phyloP scores from a whole-genome alignment of 208 protist species.

The Trypanosoma scelopori region DNA sequence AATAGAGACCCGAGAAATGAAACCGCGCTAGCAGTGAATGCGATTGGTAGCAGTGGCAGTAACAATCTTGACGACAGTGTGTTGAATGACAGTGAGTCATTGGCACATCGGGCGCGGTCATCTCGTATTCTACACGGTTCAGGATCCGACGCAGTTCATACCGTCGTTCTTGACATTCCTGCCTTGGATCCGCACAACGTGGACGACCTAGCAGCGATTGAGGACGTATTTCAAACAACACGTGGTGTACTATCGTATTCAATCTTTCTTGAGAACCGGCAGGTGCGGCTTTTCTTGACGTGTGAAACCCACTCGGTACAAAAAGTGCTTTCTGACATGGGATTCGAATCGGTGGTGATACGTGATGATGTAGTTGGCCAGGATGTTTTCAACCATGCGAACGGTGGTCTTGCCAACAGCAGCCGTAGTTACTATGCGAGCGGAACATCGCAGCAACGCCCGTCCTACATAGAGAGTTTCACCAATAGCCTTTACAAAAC shows the following conservation, averaged over 20 bases:
- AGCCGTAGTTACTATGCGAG: conserved; percentile 67
- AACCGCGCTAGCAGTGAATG: background rate
- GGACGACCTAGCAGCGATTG: conserved; percentile 69
- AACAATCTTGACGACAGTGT: conserved; percentile 4
- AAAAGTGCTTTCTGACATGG: conserved; percentile 41
- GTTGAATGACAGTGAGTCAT: conserved; percentile 13
- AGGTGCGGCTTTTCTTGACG: conserved; percentile 68
- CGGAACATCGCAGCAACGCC: conserved; percentile 17
- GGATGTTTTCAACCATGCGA: conserved; percentile 25
- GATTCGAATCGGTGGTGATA: conserved; percentile 59
- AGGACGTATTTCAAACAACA: conserved; percentile 78
- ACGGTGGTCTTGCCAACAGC: conserved; percentile 21
- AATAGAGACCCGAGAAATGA: conserved; percentile 47
- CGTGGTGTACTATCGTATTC: conserved; percentile 85
- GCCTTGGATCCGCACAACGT: conserved; percentile 55
- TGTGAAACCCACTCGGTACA: conserved; percentile 41
- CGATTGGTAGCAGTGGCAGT: conserved; percentile 12
- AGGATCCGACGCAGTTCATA: conserved; percentile 47
- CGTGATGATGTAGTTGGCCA: conserved; percentile 36
- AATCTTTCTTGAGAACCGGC: conserved; percentile 52
- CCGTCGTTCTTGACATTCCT: conserved; percentile 77
- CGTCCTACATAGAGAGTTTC: conserved; percentile 58
- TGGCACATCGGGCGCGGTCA: conserved; percentile 1
- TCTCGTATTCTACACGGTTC: conserved; percentile 24
- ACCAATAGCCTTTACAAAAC: conserved; percentile 64